Percentiles rank a stretch among this genome's conserved stretches.
phyloP scores from a whole-genome alignment of 2,329 filamentous ascomycete genomes.

The Camptophora hylomeconis region DNA sequence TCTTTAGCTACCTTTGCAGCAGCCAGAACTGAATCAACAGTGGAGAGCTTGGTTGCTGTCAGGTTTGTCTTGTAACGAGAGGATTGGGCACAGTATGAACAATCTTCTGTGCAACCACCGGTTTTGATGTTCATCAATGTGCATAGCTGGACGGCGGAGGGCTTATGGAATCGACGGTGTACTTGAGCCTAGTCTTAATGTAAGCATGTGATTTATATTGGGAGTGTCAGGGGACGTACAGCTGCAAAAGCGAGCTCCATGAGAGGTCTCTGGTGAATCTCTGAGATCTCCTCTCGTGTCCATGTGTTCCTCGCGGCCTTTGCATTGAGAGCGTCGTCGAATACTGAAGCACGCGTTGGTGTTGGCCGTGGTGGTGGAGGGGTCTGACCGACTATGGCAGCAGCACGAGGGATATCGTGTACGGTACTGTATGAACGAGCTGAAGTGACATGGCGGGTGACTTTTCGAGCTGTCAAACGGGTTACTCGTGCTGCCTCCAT shows the following conservation, averaged over 20 bases:
- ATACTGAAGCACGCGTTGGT: constrained; percentile 11
- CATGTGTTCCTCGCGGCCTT: constrained; percentile 55
- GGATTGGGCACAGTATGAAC: constrained; percentile 84
- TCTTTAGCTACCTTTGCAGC: constrained; percentile 65
- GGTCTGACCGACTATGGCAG: constrained; percentile 6
- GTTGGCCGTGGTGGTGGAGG: constrained; percentile 11
- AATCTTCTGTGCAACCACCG: constrained; percentile 83
- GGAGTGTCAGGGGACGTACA: constrained; percentile 30
- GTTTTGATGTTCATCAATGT: constrained; percentile 97
- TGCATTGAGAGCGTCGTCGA: constrained; percentile 45
- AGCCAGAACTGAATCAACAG: constrained; percentile 66
- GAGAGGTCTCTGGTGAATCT: constrained; percentile 70
- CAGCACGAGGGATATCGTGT: constrained; percentile 15
- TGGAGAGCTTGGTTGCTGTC: constrained; percentile 59
- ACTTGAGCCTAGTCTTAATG: constrained; percentile 48
- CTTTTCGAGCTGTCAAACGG: constrained; percentile 10
- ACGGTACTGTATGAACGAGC: constrained; percentile 15
- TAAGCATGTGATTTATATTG: constrained; percentile 5
- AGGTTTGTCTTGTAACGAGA: constrained; percentile 68
- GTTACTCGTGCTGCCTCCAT: constrained; percentile 5
- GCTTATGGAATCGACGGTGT: constrained; percentile 76
- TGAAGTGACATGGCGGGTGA: constrained; percentile 6
- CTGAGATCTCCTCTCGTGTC: constrained; percentile 68
- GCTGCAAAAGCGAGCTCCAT: constrained; percentile 66
- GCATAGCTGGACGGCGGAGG: constrained; percentile 76